Conservation (phyloP, 768 basidiomycete species). For the Trametes coccinea region DNA sequence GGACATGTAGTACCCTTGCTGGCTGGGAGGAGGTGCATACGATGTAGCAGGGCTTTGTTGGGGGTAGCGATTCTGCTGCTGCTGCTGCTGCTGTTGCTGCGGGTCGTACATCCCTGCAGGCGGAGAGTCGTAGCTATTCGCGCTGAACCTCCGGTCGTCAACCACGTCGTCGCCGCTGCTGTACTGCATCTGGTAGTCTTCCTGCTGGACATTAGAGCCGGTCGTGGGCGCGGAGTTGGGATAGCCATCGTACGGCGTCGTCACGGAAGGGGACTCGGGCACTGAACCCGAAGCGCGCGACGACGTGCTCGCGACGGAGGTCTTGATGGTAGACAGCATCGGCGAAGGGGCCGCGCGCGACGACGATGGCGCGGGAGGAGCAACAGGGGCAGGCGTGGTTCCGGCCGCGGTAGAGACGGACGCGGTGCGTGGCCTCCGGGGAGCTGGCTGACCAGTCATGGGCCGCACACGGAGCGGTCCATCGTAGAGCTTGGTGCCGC, state of each 20-base stretch:
- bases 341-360: slow-evolving; percentile 4
- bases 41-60: slow-evolving; percentile 9
- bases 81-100: slow-evolving; percentile 6
- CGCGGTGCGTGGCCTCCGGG: slow-evolving; percentile 17
- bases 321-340: not conserved
- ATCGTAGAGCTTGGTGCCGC: slow-evolving; percentile 40
- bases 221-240: not conserved
- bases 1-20: slow-evolving; percentile 22
- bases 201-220: slow-evolving; percentile 12
- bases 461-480: slow-evolving; percentile 50
- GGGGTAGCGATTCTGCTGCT: slow-evolving; percentile 14
- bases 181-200: slow-evolving; percentile 24
- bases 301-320: not conserved
- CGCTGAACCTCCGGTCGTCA: slow-evolving; percentile 22
- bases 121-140: slow-evolving; percentile 23
- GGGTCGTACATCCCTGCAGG: slow-evolving; percentile 22
- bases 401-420: slow-evolving; percentile 20
- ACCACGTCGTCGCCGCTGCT: slow-evolving; percentile 18
- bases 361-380: not conserved
- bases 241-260: slow-evolving; percentile 14
- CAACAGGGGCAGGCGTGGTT: slow-evolving; percentile 3
- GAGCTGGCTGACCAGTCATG: slow-evolving; percentile 32
- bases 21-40: slow-evolving; percentile 15
- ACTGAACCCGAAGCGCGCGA: slow-evolving; percentile 1
- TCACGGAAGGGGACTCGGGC: slow-evolving; percentile 12